phyloP scores from a whole-genome alignment of 2,329 filamentous ascomycete species.

The Exophiala viscosa region DNA sequence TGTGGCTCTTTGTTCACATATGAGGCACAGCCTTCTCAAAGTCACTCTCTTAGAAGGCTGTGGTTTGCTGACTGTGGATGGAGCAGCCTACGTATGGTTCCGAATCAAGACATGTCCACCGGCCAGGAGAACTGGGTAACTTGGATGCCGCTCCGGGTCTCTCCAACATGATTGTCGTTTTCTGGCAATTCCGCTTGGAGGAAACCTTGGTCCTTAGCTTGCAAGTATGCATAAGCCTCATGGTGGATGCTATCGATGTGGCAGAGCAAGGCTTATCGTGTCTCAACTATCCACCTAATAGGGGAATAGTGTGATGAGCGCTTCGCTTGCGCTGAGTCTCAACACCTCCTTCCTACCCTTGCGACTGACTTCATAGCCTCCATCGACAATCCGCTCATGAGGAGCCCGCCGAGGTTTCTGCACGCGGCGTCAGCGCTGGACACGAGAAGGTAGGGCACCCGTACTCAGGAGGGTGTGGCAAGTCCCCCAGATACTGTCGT shows the following conservation, averaged over 20 bases:
- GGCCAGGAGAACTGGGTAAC: too few relatives aligned
- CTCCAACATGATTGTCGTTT: not conserved
- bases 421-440: not conserved
- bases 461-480: not conserved
- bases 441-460: not conserved
- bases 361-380: not conserved
- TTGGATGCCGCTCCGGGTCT: not conserved
- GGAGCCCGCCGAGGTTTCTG: not conserved
- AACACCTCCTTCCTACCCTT: not conserved
- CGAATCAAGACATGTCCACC: too few relatives aligned
- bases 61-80: too few relatives aligned
- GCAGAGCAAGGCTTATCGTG: conserved; percentile 15
- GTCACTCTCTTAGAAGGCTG: too few relatives aligned
- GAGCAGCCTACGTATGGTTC: too few relatives aligned
- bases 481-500: not conserved
- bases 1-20: too few relatives aligned
- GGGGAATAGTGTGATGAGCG: conserved; percentile 7
- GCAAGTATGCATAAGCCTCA: conserved; percentile 5
- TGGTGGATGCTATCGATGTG: not conserved
- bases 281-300: conserved; percentile 15
- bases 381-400: not conserved
- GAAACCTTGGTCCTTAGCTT: not conserved
- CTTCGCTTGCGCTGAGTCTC: not conserved
- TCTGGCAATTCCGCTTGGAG: too few relatives aligned
- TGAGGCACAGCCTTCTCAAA: too few relatives aligned